phyloP scores from a whole-genome alignment of 1,139 yeast species.

The Oligophagozyma castellii region DNA sequence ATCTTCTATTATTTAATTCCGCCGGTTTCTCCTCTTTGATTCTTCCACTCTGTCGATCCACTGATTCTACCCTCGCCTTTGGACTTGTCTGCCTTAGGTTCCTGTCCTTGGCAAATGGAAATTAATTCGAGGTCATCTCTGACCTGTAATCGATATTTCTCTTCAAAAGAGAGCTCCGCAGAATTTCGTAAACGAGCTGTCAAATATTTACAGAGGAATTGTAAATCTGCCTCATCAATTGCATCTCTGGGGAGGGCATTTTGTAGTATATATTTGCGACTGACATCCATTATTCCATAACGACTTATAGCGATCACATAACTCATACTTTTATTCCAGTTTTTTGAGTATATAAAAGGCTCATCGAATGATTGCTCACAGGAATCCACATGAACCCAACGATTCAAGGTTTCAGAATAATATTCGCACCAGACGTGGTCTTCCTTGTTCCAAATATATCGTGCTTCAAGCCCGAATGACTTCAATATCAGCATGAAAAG shows the following conservation, averaged over 20 bases:
- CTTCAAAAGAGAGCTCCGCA: slow-evolving; percentile 21
- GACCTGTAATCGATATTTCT: slow-evolving; percentile 23
- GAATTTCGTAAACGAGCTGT: slow-evolving; percentile 29
- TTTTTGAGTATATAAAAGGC: slow-evolving; percentile 60
- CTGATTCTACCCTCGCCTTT: slow-evolving; percentile 44
- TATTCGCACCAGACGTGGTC: slow-evolving; percentile 97
- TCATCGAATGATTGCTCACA: slow-evolving; percentile 81
- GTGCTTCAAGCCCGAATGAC: slow-evolving; percentile 46
- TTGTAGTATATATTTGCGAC: slow-evolving; percentile 50
- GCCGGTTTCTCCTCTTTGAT: slow-evolving; percentile 66
- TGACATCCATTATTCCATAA: slow-evolving; percentile 53
- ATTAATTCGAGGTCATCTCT: slow-evolving; percentile 31
- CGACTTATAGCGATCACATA: slow-evolving; percentile 60
- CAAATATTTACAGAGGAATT: slow-evolving; percentile 25
- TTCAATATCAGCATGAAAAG: slow-evolving; percentile 59
- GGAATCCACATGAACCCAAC: slow-evolving; percentile 85
- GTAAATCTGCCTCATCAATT: slow-evolving; percentile 32
- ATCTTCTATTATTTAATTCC: slow-evolving; percentile 4
- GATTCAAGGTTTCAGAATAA: slow-evolving; percentile 40
- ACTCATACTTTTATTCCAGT: slow-evolving; percentile 93
- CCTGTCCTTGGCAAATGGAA: slow-evolving; percentile 18
- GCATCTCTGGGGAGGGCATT: slow-evolving; percentile 37
- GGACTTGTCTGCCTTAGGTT: slow-evolving; percentile 2
- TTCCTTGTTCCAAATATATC: slow-evolving; percentile 81
- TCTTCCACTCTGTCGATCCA: slow-evolving; percentile 67